phyloP scores from a whole-genome alignment of 345 rosid species.

The Eucalyptus decipiens region DNA sequence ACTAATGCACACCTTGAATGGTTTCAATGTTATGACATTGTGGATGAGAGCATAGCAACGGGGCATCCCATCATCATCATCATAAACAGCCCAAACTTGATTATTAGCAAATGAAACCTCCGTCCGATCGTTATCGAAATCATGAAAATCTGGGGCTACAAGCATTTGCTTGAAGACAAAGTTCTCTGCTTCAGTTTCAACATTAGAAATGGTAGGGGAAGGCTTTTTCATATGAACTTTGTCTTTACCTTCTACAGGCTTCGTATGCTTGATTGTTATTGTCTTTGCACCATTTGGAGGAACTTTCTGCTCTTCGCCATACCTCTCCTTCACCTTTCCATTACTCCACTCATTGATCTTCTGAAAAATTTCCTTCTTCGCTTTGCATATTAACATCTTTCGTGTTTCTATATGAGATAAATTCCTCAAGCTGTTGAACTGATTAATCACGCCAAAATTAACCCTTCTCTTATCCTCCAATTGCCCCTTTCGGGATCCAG shows the following conservation, averaged over 20 bases:
- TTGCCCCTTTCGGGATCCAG: neutral
- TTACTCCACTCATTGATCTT: neutral
- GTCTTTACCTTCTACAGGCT: neutral
- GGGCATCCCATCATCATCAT: conserved; percentile 47
- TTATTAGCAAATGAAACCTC: conserved; percentile 31
- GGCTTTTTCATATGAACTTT: neutral
- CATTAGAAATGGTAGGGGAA: neutral
- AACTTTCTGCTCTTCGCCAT: neutral
- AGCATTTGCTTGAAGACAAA: conserved; percentile 6
- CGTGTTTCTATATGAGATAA: neutral
- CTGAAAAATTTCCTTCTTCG: conserved; percentile 11
- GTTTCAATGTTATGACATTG: conserved; percentile 28
- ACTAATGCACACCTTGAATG: conserved; percentile 42
- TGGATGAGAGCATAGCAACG: conserved; percentile 47
- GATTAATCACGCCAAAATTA: neutral
- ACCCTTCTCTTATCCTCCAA: neutral
- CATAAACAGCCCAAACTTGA: conserved; percentile 57
- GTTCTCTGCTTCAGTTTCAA: neutral
- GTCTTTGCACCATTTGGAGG: neutral
- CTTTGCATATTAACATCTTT: conserved; percentile 16
- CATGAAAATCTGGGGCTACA: conserved; percentile 52
- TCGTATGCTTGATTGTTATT: neutral
- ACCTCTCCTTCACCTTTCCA: neutral
- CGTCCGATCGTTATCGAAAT: conserved; percentile 42
- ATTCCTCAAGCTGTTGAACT: neutral